Percentiles rank a stretch among this genome's conserved stretches.
Evolutionary conservation across 305 asterid genomes (phyloP).

Genomic region (Fraxinus latifolia): DNA sequence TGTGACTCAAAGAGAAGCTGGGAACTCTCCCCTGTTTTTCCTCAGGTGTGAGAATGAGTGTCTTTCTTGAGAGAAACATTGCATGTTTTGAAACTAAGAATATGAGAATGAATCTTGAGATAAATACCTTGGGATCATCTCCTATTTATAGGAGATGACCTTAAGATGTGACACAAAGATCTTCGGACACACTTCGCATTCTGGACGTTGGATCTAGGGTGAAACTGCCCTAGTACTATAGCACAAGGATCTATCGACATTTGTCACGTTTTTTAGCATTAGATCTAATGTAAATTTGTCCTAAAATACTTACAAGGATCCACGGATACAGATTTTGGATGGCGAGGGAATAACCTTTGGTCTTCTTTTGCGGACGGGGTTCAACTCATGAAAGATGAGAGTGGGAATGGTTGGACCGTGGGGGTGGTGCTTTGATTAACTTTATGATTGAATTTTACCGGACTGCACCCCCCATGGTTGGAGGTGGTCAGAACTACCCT

Average conservation of each 20-base stretch:
- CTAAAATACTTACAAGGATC: neutral
- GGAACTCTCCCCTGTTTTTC: neutral
- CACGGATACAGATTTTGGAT: neutral
- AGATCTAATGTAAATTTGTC: neutral
- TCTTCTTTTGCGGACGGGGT: neutral
- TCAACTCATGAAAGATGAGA: neutral
- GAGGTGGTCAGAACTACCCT: neutral
- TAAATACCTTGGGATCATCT: neutral
- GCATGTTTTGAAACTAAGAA: neutral
- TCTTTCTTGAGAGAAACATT: neutral
- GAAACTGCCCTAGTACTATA: neutral
- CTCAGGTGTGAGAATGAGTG: neutral
- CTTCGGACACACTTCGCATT: neutral
- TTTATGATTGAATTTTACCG: too few relatives aligned
- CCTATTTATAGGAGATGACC: neutral
- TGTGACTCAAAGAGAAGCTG: neutral
- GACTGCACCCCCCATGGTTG: too few relatives aligned
- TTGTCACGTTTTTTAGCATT: too few relatives aligned
- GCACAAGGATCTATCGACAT: neutral
- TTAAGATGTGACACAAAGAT: neutral
- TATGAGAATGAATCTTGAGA: neutral
- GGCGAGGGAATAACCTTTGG: neutral
- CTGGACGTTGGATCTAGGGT: neutral
- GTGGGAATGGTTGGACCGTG: neutral
- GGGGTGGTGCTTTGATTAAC: neutral